A percentile compares a stretch with the other conserved stretches of the same genome.
Evolutionary conservation across 768 basidiomycete species (phyloP).

Genomic region (Gloeophyllum trabeum): DNA sequence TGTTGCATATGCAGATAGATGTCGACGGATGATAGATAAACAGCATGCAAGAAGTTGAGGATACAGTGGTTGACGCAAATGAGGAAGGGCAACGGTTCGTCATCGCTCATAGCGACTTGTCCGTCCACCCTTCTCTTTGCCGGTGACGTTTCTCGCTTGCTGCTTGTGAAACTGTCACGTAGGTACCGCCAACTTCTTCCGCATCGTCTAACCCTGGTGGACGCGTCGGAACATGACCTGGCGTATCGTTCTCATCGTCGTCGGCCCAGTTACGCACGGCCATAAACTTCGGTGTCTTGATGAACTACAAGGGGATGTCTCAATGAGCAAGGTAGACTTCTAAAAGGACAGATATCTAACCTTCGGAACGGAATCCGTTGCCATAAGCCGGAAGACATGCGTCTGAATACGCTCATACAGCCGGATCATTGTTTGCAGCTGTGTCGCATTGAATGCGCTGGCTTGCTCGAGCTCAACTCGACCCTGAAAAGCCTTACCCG

Average conservation of each 20-base stretch:
- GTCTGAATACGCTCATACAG: constrained; percentile 94
- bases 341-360: constrained; percentile 24
- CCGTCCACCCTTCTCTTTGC: constrained; percentile 2
- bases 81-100: neutral
- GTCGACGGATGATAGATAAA: too few species aligned
- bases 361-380: constrained; percentile 98
- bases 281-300: constrained; percentile 76
- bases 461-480: constrained; percentile 77
- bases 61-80: neutral
- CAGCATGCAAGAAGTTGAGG: too few species aligned
- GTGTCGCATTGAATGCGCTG: constrained; percentile 83
- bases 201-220: constrained; percentile 56
- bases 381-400: constrained; percentile 96
- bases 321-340: constrained; percentile 1
- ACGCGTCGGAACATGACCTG: constrained; percentile 33
- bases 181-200: constrained; percentile 76
- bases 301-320: constrained; percentile 44
- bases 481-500: constrained; percentile 70
- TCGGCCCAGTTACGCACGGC: constrained; percentile 72
- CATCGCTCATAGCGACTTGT: neutral
- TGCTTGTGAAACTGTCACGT: constrained; percentile 76
- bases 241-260: constrained; percentile 49
- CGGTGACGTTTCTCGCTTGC: constrained; percentile 58
- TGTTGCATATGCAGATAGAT: too few species aligned
- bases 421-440: constrained; percentile 86